Evolutionary conservation across 768 basidiomycete species (phyloP), one percentile per base, ranked within the genome.

Genomic region (Floccularia luteovirens): DNA sequence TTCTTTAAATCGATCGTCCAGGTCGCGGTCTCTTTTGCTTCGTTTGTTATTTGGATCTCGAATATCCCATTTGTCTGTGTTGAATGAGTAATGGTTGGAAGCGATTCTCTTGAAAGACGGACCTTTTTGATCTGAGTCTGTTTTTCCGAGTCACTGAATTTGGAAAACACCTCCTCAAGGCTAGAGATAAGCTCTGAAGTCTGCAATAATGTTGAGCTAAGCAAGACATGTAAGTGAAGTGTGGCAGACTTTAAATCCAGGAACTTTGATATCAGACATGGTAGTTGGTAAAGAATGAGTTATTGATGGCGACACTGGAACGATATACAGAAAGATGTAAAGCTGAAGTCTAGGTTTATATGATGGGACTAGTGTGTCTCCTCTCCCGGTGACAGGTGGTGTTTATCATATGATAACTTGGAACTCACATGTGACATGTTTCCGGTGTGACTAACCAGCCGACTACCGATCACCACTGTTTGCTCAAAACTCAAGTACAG

Each of bases 1-100:
- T 83, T 83, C 75, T 97, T 96, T 55, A 94, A 54, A 69, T 97
- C 93, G 50, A 97, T 89, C 5, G 90, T 92, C 90, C 90, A 96
- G 32, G 71, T 71, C 14, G 67, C 84, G 45, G 78, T 78, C 59
- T 85, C 69, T 43, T 82, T 83, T 12, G 73, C 67, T 21, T 61
- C 70, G 54, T 91, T 90, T 58, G 79, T 77, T 49, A 94, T 74
- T 38, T 78, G 75, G 30, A 96, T 67, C 59, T 91, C 83, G 57
- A 96, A 92, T 54, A 93, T 77, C 45, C 87, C 90, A 51, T 87
- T 90, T 36, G 82, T 84, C 90, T 90, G 23, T 10, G 20, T 4
- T 27, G 13, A 25, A 14, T n/a, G 11, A 39, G 22, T 16, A 24
- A 11, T 24, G n/a, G 25, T 21, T 19, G 22, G 8, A 24, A 24